phyloP scores from a whole-genome alignment of 345 rosid species.

The Citrus unshiu region DNA sequence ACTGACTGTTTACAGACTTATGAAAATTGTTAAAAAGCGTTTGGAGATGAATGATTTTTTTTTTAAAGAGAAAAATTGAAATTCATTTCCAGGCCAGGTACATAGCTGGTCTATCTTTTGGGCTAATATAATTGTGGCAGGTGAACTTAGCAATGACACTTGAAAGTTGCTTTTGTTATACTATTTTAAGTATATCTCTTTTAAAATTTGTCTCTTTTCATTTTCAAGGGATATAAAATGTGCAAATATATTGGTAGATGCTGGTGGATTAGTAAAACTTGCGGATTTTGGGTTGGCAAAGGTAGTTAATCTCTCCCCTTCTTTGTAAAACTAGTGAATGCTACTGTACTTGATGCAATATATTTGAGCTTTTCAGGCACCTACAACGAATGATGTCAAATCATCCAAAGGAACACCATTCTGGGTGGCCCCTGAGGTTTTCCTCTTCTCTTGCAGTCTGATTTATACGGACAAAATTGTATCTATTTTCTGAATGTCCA shows the following conservation, averaged over 20 bases:
- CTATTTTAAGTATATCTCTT: background rate
- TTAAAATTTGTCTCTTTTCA: slow-evolving; percentile 1
- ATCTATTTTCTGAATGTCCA: background rate
- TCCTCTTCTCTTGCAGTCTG: slow-evolving; percentile 18
- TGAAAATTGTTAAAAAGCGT: background rate
- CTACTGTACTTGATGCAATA: background rate
- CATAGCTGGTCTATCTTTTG: too few relatives aligned
- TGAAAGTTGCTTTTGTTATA: background rate
- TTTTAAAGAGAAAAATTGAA: too few relatives aligned
- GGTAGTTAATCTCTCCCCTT: slow-evolving; percentile 34
- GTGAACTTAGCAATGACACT: background rate
- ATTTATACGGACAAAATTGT: background rate
- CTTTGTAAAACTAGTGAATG: background rate
- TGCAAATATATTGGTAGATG: slow-evolving; percentile 80
- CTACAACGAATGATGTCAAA: slow-evolving; percentile 67
- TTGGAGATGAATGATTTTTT: background rate
- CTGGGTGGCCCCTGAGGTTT: slow-evolving; percentile 99
- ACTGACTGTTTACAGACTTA: background rate
- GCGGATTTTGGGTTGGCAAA: slow-evolving; percentile 97
- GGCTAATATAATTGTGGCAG: background rate
- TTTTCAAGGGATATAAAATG: slow-evolving; percentile 81
- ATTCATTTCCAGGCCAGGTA: too few relatives aligned
- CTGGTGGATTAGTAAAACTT: slow-evolving; percentile 76
- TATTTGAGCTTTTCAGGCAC: slow-evolving; percentile 45
- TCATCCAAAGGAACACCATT: slow-evolving; percentile 77